A percentile compares a stretch with the other conserved stretches of the same genome.
phyloP scores from a whole-genome alignment of 352 stramenopile species.

The Pythium diclinum region DNA sequence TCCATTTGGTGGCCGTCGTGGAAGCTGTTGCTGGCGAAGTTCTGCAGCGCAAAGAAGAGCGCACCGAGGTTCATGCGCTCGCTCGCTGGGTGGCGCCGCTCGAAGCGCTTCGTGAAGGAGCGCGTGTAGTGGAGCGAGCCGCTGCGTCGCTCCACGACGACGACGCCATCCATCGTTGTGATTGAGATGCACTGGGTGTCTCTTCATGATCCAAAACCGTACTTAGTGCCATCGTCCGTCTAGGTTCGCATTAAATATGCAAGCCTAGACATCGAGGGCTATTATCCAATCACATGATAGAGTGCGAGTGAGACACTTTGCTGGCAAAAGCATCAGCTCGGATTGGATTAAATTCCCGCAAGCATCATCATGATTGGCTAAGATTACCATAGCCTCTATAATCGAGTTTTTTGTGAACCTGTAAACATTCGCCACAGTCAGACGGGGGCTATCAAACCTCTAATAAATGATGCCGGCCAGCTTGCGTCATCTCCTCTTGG shows the following conservation, averaged over 20 bases:
- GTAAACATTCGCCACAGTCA: not conserved
- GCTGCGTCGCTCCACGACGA: conserved; percentile 47
- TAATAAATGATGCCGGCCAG: not conserved
- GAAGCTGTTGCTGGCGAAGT: conserved; percentile 45
- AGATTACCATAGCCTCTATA: too few relatives aligned
- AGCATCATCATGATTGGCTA: too few relatives aligned
- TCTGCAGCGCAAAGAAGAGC: conserved; percentile 63
- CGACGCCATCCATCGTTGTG: conserved; percentile 47
- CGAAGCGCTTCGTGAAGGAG: conserved; percentile 49
- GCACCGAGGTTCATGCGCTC: conserved; percentile 64
- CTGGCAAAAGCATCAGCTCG: too few relatives aligned
- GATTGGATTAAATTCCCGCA: too few relatives aligned
- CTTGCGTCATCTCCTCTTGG: conserved; percentile 16
- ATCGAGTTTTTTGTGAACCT: not conserved
- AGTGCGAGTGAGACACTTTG: too few relatives aligned
- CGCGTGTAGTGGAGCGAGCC: conserved; percentile 49
- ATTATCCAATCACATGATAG: too few relatives aligned
- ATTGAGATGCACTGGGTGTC: not conserved
- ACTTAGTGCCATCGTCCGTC: conserved; percentile 3
- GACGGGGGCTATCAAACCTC: too few relatives aligned
- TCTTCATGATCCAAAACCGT: not conserved
- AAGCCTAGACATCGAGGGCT: too few relatives aligned
- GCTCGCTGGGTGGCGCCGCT: conserved; percentile 39
- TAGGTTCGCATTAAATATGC: not conserved
- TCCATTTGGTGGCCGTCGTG: not conserved